Evolutionary conservation across 768 basidiomycete genomes (phyloP).

Genomic region (Xerocomellus amylosporus): DNA sequence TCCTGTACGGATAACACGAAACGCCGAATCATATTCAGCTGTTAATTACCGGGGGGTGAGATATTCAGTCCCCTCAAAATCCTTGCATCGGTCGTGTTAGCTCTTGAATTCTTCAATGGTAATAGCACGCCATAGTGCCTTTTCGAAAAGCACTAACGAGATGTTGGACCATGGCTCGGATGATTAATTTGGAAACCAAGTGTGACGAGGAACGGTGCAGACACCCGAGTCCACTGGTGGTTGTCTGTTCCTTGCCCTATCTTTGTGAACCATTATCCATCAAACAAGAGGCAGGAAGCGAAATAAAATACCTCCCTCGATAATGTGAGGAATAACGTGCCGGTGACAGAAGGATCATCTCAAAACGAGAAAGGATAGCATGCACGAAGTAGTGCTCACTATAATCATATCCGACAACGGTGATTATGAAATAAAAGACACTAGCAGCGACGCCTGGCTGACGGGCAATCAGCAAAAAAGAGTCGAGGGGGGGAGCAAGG

Average conservation of each 20-base stretch:
- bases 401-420: conserved; percentile 16
- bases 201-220: conserved; percentile 2
- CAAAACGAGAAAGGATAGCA: not conserved
- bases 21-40: too few species aligned
- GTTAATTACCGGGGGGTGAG: too few species aligned
- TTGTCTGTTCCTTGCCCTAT: not conserved
- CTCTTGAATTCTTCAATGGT: too few species aligned
- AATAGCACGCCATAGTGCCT: too few species aligned
- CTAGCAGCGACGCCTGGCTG: not conserved
- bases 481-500: not conserved
- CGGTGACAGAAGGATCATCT: not conserved
- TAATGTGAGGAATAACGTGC: conserved; percentile 9
- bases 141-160: too few species aligned
- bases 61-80: too few species aligned
- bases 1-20: too few species aligned
- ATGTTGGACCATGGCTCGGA: too few species aligned
- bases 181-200: not conserved
- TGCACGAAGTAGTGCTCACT: not conserved
- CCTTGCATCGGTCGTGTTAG: too few species aligned
- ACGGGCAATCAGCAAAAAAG: not conserved
- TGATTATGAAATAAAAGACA: not conserved
- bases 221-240: conserved; percentile 1
- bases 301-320: conserved; percentile 6
- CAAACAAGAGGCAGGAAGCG: not conserved
- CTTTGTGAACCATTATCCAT: conserved; percentile 1